Base-by-base conservation (phyloP, 2,329 filamentous ascomycete species). In the Septoria linicola region DNA sequence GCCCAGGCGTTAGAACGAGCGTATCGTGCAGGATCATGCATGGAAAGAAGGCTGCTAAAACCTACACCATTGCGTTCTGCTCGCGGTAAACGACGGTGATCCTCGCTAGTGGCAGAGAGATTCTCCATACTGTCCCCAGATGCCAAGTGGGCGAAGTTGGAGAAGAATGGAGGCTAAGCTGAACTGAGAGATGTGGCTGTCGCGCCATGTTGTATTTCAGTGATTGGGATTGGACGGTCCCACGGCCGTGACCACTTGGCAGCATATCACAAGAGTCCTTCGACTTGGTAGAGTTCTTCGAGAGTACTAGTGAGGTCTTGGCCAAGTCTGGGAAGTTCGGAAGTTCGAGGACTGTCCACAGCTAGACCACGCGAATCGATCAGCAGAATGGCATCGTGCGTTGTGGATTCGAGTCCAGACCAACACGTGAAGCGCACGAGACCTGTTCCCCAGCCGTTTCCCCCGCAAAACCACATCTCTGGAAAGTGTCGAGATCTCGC, bases 301-400 rank as follows among this genome's bases (percentile, higher is more conserved):
- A 27, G 23, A 10, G 10, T 27, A 19, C 35, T 11, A 37, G 16
- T 30, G 35, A 47, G 42, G 49, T 52, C 49, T 52, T 52, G 49
- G 16, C 36, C 23, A 47, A 47, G 49, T 52, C 49, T 52, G 47
- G 49, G 49, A 46, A 47, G 35, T 8, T 35, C 49, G 49, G 49
- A 32, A 36, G 27, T 13, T 25, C 25, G 27, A 43, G 49, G 43
- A 41, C 17, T 46, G 37, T 45, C 30, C 41, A 46, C 36, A 46
- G 14, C 27, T 20, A n/a, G 40, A 17, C 20, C 47, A 36, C 17
- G 47, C 31, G 25, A 20, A 30, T 32, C 13, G 32, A 20, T 27
- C 35, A 41, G 36, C 21, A 34, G 39, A 41, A 27, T 7, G 19
- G 36, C 23, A 27, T 27, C 10, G 23, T 27, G 23, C 23, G 10